These are phyloP conservation scores for Rhizopus arrhizus DNA, from an alignment of 371 early-diverging fungal species.

Conservation along the genomic window DNA sequence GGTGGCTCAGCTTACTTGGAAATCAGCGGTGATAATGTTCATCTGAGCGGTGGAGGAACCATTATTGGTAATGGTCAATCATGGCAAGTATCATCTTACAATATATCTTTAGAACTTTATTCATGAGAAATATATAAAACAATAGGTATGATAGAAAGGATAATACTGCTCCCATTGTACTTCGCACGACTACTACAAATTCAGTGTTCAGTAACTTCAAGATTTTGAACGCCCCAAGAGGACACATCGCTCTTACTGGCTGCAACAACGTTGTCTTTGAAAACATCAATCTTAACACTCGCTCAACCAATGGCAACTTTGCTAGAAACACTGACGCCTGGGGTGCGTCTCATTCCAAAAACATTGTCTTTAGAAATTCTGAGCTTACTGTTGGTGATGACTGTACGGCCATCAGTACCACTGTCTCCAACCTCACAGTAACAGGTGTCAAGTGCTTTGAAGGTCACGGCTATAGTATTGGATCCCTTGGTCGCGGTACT, in stretches of 20 bases:
- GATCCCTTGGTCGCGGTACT: slow-evolving; percentile 39
- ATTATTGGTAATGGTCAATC: slow-evolving; percentile 37
- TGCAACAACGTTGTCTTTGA: slow-evolving; percentile 29
- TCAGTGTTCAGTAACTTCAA: slow-evolving; percentile 36
- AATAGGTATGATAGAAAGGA: slow-evolving; percentile 32
- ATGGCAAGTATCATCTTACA: slow-evolving; percentile 18
- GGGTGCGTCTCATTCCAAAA: slow-evolving; percentile 33
- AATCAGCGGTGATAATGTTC: slow-evolving; percentile 32
- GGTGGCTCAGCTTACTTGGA: slow-evolving; percentile 31
- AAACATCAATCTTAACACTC: slow-evolving; percentile 26
- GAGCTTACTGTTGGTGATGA: slow-evolving; percentile 36
- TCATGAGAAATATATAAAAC: slow-evolving; percentile 17
- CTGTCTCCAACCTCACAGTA: slow-evolving; percentile 30
- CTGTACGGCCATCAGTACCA: slow-evolving; percentile 37
- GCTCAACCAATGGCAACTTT: slow-evolving; percentile 25
- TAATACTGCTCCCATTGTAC: slow-evolving; percentile 36
- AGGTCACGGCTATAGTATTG: slow-evolving; percentile 43
- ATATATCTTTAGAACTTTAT: too few relatives aligned
- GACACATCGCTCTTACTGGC: slow-evolving; percentile 33
- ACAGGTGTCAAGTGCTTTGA: slow-evolving; percentile 27
- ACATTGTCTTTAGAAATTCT: slow-evolving; percentile 27
- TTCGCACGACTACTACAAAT: slow-evolving; percentile 30
- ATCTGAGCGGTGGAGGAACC: slow-evolving; percentile 23
- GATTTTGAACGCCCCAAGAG: slow-evolving; percentile 33
- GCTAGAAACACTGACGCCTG: slow-evolving; percentile 41